Conservation (phyloP, 2,329 filamentous ascomycete genomes). For the Colletotrichum siamense region DNA sequence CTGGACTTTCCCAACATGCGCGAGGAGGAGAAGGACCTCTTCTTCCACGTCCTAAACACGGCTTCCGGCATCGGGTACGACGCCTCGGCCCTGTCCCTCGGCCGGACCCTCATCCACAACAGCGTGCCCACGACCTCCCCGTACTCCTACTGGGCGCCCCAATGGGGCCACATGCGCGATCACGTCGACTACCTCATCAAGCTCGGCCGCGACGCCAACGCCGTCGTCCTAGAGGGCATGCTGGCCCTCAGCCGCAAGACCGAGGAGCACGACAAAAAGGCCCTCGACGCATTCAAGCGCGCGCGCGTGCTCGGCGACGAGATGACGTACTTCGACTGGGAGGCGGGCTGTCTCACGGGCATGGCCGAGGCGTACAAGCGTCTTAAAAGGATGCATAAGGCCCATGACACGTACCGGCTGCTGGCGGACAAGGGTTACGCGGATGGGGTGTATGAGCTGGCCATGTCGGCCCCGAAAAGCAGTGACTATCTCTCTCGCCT, state of each 20-base stretch:
- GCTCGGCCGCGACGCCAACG: constrained; percentile 36
- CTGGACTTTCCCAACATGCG: not conserved
- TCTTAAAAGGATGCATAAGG: not conserved
- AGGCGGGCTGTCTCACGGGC: not conserved
- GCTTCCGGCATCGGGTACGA: constrained; percentile 35
- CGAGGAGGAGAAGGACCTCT: not conserved
- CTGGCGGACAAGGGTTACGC: not conserved
- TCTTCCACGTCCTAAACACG: constrained; percentile 30
- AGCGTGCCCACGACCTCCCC: not conserved
- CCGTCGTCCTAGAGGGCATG: constrained; percentile 35
- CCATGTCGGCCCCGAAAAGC: not conserved
- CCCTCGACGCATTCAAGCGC: constrained; percentile 1
- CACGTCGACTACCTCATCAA: constrained; percentile 36
- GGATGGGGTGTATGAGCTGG: not conserved
- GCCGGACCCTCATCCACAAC: not conserved
- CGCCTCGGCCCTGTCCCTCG: constrained; percentile 31
- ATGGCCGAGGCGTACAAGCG: not conserved
- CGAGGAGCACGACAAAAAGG: not conserved
- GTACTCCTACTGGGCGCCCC: constrained; percentile 6
- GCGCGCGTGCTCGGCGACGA: not conserved
- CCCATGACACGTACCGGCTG: not conserved
- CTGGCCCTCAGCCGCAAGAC: not conserved
- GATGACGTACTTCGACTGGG: constrained; percentile 17
- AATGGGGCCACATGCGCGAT: constrained; percentile 26
- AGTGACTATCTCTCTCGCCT: not conserved